Percentiles rank a stretch among this genome's conserved stretches.
Conservation (phyloP, 768 basidiomycete species). For the Polyporus arcularius region DNA sequence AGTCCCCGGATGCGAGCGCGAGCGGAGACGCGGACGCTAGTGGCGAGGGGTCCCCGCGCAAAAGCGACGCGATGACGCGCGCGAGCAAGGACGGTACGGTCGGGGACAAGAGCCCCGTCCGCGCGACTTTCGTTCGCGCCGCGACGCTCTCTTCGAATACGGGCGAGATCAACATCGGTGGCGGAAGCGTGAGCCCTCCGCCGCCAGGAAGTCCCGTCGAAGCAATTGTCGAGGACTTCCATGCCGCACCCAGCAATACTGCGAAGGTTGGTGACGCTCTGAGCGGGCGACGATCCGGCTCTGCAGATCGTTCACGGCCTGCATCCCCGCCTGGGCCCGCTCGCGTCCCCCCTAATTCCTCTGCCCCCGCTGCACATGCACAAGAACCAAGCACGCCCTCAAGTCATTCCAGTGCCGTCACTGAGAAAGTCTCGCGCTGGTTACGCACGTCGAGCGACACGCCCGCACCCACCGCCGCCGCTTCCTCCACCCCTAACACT, state of each 20-base stretch:
- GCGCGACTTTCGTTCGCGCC: conserved; percentile 5
- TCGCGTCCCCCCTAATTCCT: not conserved
- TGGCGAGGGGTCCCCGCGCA: not conserved
- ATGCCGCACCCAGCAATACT: not conserved
- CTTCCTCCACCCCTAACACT: not conserved
- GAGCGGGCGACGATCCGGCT: not conserved
- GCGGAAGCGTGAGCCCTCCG: too few species aligned
- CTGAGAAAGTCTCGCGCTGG: conserved; percentile 20
- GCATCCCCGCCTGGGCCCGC: not conserved
- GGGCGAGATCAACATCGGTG: not conserved
- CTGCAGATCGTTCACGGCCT: not conserved
- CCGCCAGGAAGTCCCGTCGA: not conserved
- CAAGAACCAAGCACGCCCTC: not conserved
- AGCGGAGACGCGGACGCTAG: not conserved
- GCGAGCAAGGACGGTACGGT: conserved; percentile 11
- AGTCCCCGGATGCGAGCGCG: not conserved
- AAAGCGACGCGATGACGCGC: conserved; percentile 5
- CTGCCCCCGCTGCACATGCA: not conserved
- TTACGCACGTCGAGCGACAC: conserved; percentile 9
- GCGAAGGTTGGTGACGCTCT: not conserved
- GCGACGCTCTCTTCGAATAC: not conserved
- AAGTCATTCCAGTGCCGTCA: conserved; percentile 14
- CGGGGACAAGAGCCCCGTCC: conserved; percentile 1
- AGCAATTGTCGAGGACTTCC: conserved; percentile 8
- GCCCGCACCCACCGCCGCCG: not conserved